A percentile compares a stretch with the other conserved stretches of the same genome.
phyloP scores from a whole-genome alignment of 2,329 filamentous ascomycete genomes.

The Ploettnerulaceae sp. region DNA sequence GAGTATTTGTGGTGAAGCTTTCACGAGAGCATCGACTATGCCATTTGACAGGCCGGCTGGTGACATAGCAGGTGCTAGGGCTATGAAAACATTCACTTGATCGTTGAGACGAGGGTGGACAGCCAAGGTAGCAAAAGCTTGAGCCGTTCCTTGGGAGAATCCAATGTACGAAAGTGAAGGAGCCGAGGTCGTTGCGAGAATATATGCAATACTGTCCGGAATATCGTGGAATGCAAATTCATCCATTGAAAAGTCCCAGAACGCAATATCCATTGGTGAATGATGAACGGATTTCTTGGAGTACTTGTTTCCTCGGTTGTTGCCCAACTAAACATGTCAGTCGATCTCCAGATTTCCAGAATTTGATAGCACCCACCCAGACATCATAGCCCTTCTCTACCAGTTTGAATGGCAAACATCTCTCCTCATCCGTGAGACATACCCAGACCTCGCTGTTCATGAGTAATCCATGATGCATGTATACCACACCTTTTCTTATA shows the following conservation, averaged over 20 bases:
- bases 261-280: conserved; percentile 69
- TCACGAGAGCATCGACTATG: conserved; percentile 87
- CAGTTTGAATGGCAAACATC: conserved; percentile 82
- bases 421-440: conserved; percentile 78
- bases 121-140: conserved; percentile 89
- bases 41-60: conserved; percentile 86
- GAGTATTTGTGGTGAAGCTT: conserved; percentile 85
- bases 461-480: conserved; percentile 89
- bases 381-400: conserved; percentile 93
- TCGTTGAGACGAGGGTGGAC: conserved; percentile 90
- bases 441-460: conserved; percentile 99
- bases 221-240: conserved; percentile 98
- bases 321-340: conserved; percentile 64
- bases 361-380: conserved; percentile 57
- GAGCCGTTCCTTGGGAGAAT: conserved; percentile 94
- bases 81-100: conserved; percentile 94
- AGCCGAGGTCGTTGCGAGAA: conserved; percentile 77
- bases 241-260: conserved; percentile 99
- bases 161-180: conserved; percentile 89
- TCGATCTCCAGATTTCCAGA: not conserved
- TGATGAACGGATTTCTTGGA: conserved; percentile 84
- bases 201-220: conserved; percentile 88
- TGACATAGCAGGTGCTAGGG: conserved; percentile 92
- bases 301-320: conserved; percentile 98
- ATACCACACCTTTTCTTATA: conserved; percentile 78